phyloP scores from a whole-genome alignment of 2,329 filamentous ascomycete genomes.

The Nothophaeocryptopus gaeumannii region DNA sequence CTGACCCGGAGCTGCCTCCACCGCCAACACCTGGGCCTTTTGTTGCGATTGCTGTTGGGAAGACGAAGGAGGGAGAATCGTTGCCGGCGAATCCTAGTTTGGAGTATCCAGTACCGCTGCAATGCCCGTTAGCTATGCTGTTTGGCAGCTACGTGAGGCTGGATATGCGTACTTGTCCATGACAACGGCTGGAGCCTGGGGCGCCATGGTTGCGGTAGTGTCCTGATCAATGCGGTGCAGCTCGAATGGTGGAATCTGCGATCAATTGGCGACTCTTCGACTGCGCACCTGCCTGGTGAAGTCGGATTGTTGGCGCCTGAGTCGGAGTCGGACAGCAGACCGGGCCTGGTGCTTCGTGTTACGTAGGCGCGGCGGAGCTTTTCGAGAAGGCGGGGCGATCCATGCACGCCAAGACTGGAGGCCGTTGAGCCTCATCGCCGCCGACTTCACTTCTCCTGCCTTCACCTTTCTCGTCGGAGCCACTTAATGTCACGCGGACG shows the following conservation, averaged over 20 bases:
- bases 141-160: background rate
- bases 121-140: constrained; percentile 25
- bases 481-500: background rate
- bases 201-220: constrained; percentile 66
- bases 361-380: constrained; percentile 11
- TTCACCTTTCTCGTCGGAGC: background rate
- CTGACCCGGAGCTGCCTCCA: constrained; percentile 67
- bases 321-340: too few species aligned
- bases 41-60: constrained; percentile 96
- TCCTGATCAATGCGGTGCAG: background rate
- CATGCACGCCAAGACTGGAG: constrained; percentile 5
- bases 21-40: constrained; percentile 68
- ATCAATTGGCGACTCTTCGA: background rate
- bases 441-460: constrained; percentile 1
- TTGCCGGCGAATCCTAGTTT: constrained; percentile 99
- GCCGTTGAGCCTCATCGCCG: constrained; percentile 9
- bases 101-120: constrained; percentile 96
- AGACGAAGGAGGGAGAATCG: constrained; percentile 98
- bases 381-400: constrained; percentile 17
- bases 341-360: constrained; percentile 8
- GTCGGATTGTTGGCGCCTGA: constrained; percentile 9
- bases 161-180: constrained; percentile 87
- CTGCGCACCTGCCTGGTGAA: background rate
- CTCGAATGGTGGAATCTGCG: background rate
- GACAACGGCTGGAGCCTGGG: constrained; percentile 99